phyloP scores from a whole-genome alignment of 108 stramenopile genomes.

The Aurantiochytrium sp. region DNA sequence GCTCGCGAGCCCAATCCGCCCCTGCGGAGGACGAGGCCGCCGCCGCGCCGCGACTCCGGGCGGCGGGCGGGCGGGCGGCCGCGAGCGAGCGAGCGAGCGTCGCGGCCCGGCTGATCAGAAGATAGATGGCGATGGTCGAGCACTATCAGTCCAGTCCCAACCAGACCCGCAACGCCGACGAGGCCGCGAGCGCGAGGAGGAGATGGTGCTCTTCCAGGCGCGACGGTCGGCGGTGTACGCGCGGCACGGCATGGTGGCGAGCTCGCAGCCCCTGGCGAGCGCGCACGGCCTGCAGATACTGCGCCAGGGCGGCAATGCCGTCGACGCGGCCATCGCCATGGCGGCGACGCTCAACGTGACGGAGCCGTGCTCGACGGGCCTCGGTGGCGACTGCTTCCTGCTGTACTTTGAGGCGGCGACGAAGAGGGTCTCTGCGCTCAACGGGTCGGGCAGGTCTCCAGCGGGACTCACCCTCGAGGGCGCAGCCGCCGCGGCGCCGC shows the following conservation, averaged over 20 bases:
- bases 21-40: too few relatives aligned
- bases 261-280: constrained; percentile 51
- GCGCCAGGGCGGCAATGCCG: constrained; percentile 53
- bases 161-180: too few relatives aligned
- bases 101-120: too few relatives aligned
- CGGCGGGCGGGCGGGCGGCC: too few relatives aligned
- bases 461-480: constrained; percentile 61
- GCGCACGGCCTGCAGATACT: constrained; percentile 43
- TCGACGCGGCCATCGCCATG: constrained; percentile 59
- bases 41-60: too few relatives aligned
- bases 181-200: too few relatives aligned
- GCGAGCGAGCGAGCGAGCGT: too few relatives aligned
- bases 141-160: too few relatives aligned
- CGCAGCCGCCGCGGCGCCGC: constrained; percentile 40
- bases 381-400: constrained; percentile 61
- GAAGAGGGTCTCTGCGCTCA: constrained; percentile 66
- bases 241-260: constrained; percentile 39
- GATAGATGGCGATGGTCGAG: too few relatives aligned
- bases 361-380: constrained; percentile 37
- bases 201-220: neutral
- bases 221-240: constrained; percentile 46
- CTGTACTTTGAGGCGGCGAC: constrained; percentile 75
- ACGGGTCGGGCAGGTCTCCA: constrained; percentile 77
- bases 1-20: too few relatives aligned
- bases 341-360: constrained; percentile 54